These are phyloP conservation scores for Cryptococcus amylolentus DNA, from an alignment of 1,284 basidiomycete species.

Conservation along the genomic window DNA sequence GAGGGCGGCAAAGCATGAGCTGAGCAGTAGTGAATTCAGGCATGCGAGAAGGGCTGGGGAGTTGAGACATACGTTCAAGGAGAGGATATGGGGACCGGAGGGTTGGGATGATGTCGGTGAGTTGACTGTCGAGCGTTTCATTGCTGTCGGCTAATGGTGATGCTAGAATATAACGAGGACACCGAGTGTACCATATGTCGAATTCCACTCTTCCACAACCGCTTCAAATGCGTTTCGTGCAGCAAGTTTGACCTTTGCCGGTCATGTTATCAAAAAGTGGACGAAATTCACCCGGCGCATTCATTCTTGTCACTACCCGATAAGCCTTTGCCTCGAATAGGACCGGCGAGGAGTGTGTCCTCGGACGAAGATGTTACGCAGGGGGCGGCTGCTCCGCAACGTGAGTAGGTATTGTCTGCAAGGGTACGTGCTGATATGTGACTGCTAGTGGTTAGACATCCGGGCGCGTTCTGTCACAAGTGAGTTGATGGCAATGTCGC, in stretches of 20 bases:
- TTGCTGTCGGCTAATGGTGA: background rate
- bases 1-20: constrained; percentile 15
- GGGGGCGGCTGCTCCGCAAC: constrained; percentile 1
- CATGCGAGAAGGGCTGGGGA: constrained; percentile 53
- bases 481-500: constrained; percentile 51
- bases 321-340: constrained; percentile 17
- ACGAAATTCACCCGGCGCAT: constrained; percentile 83
- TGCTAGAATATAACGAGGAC: constrained; percentile 58
- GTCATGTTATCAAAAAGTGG: constrained; percentile 63
- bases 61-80: constrained; percentile 73
- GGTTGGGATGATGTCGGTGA: constrained; percentile 83
- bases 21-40: constrained; percentile 52
- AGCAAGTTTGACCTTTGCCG: constrained; percentile 72
- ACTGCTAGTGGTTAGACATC: constrained; percentile 35
- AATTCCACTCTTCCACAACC: constrained; percentile 58
- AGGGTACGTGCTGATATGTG: background rate
- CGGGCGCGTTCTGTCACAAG: constrained; percentile 57
- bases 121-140: constrained; percentile 38
- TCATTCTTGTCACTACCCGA: constrained; percentile 77
- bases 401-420: background rate
- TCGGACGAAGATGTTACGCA: constrained; percentile 1
- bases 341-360: constrained; percentile 11
- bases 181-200: constrained; percentile 73
- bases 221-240: constrained; percentile 81
- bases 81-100: constrained; percentile 73